Evolutionary conservation across 2,329 filamentous ascomycete genomes (phyloP).

Genomic region (Pestalotiopsis sp.): DNA sequence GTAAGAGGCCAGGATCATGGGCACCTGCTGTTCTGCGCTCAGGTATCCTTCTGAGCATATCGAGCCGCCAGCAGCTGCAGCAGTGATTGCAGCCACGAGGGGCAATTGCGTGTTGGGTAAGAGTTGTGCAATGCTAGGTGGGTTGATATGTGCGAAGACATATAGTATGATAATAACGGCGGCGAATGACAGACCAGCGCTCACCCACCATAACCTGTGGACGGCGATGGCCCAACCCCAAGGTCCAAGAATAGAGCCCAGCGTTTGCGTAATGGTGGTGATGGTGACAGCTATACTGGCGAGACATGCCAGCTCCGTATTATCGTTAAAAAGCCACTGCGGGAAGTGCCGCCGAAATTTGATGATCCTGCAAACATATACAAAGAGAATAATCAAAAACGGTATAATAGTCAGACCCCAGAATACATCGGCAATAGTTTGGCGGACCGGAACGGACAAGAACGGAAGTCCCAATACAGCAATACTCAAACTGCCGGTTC

Average conservation of each 20-base stretch:
- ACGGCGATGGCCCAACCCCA: conserved; percentile 29
- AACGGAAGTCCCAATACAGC: conserved; percentile 37
- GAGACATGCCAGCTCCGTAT: conserved; percentile 40
- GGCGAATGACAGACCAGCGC: conserved; percentile 33
- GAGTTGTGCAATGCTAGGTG: conserved; percentile 35
- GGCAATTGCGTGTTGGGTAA: conserved; percentile 39
- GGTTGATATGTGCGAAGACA: conserved; percentile 37
- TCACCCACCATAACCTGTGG: conserved; percentile 45
- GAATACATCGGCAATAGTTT: background rate
- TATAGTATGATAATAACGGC: conserved; percentile 37
- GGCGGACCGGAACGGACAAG: background rate
- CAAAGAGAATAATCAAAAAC: background rate
- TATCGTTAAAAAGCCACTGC: conserved; percentile 19
- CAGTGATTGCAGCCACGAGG: conserved; percentile 40
- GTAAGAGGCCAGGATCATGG: conserved; percentile 43
- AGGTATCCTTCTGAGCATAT: conserved; percentile 24
- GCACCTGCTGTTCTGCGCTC: conserved; percentile 33
- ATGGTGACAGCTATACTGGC: conserved; percentile 39
- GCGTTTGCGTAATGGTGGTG: conserved; percentile 29
- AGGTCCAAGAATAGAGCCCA: conserved; percentile 25
- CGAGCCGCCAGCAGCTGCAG: conserved; percentile 39
- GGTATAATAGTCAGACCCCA: background rate
- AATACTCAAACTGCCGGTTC: conserved; percentile 37
- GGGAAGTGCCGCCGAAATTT: background rate
- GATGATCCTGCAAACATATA: background rate